phyloP scores from a whole-genome alignment of 768 basidiomycete genomes.

The Boletus vermiculosoides region DNA sequence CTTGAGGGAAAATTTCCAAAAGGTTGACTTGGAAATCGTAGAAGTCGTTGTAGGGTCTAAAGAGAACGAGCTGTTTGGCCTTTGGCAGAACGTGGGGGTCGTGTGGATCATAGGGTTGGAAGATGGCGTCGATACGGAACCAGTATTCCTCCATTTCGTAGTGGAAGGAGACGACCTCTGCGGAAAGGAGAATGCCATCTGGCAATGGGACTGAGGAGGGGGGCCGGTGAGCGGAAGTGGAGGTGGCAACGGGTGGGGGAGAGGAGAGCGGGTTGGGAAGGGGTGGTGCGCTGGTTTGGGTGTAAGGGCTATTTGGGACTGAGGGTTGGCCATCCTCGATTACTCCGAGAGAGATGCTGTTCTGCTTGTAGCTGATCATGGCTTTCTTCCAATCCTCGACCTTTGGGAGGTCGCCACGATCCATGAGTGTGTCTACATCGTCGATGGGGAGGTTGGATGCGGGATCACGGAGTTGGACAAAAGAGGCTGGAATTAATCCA shows the following conservation, averaged over 20 bases:
- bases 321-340: constrained; percentile 63
- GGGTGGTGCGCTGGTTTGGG: constrained; percentile 19
- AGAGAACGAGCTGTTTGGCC: constrained; percentile 80
- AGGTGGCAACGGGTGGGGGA: constrained; percentile 8
- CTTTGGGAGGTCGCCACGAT: constrained; percentile 83
- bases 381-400: constrained; percentile 99
- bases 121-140: constrained; percentile 92
- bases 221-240: constrained; percentile 29
- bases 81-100: constrained; percentile 57
- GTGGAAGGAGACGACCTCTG: constrained; percentile 95
- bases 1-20: constrained; percentile 82
- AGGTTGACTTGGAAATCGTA: constrained; percentile 95
- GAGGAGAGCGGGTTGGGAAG: not conserved
- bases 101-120: constrained; percentile 72
- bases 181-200: constrained; percentile 81
- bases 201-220: constrained; percentile 55
- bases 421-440: constrained; percentile 77
- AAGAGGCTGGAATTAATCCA: constrained; percentile 94
- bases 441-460: constrained; percentile 74
- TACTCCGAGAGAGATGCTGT: constrained; percentile 90
- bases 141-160: constrained; percentile 95
- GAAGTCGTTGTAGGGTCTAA: constrained; percentile 96
- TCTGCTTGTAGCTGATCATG: constrained; percentile 93
- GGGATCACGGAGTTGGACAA: constrained; percentile 96
- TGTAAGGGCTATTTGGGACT: constrained; percentile 44